Evolutionary conservation across 2,329 filamentous ascomycete genomes (phyloP).

Genomic region (Dendrostoma leiphaemia): DNA sequence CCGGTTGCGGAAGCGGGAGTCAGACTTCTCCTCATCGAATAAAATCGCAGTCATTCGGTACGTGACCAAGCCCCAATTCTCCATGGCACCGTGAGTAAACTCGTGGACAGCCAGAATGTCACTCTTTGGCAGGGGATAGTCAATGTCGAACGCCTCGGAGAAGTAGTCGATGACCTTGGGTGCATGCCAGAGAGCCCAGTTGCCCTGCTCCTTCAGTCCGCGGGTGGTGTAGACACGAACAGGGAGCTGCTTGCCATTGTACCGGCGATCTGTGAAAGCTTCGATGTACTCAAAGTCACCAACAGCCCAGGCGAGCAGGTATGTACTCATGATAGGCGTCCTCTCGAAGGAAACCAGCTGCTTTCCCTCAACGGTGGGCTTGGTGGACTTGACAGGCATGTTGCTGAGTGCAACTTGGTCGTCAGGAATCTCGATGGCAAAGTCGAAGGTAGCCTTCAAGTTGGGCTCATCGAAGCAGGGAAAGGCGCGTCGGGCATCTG

Average conservation of each 20-base stretch:
- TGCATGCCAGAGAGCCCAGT: slow-evolving; percentile 85
- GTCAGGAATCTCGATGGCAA: slow-evolving; percentile 85
- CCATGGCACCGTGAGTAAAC: slow-evolving; percentile 86
- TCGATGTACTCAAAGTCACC: slow-evolving; percentile 98
- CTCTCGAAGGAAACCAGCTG: slow-evolving; percentile 77
- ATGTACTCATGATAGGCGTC: slow-evolving; percentile 88
- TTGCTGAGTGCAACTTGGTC: slow-evolving; percentile 90
- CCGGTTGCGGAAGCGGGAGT: slow-evolving; percentile 86
- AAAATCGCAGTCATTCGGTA: slow-evolving; percentile 93
- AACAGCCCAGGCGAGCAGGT: slow-evolving; percentile 89
- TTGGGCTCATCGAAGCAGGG: slow-evolving; percentile 98
- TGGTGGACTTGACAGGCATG: slow-evolving; percentile 81
- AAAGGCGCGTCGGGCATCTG: slow-evolving; percentile 91
- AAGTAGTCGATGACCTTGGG: slow-evolving; percentile 95
- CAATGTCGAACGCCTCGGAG: slow-evolving; percentile 89
- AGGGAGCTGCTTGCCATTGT: slow-evolving; percentile 86
- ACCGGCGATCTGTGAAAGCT: slow-evolving; percentile 82
- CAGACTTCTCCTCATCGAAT: slow-evolving; percentile 91
- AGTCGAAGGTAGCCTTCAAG: slow-evolving; percentile 93
- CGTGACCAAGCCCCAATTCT: slow-evolving; percentile 95
- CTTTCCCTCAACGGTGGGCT: slow-evolving; percentile 59
- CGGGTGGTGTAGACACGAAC: slow-evolving; percentile 95
- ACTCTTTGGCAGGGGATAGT: slow-evolving; percentile 90
- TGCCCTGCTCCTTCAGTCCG: slow-evolving; percentile 90
- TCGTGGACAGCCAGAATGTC: slow-evolving; percentile 90